Base-by-base conservation (phyloP, 202 grass and related monocot species). In the Sporobolus alterniflorus region DNA sequence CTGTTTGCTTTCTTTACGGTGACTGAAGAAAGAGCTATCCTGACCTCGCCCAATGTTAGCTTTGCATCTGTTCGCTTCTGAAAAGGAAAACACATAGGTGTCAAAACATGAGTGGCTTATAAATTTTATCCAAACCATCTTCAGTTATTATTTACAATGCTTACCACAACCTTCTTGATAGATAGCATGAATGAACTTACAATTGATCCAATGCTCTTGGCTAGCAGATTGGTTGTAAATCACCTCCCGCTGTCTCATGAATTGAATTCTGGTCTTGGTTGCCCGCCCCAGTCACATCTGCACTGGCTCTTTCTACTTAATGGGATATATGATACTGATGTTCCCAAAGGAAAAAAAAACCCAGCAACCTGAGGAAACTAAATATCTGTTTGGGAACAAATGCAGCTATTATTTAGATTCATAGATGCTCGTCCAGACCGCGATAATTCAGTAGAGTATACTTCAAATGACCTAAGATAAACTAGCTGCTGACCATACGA, bases 1-100 rank as follows among this genome's bases (percentile, higher is more conserved):
- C 57, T 78, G 77, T 57, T 86, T 51, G 67, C 88, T 82, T 89
- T 89, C 60, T 77, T 77, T 57, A 73, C 57, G 57, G 40, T 8
- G 72, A 77, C 78, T 29, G 30, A 61, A 14, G 2, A 81, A 80
- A 66, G 73, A 82, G 39, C 42, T 67, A 40, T 51, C 57, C 59
- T 64, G 39, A 63, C 66, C 66, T 73, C 32, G 15, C 33, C 78
- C 26, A 62, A 54, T 74, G 80, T 29, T 67, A 32, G 71, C 69
- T 74, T 82, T 71, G 36, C 72, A 77, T 82, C 65, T 67, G 66
- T 90, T 86, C 40, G 50, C 73, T 82, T 77, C 31, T 76, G 64
- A 49, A 85, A 79, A 81, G 61, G 28, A 76, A 75, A 67, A 30
- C 12, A 9, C 65, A 22, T 69, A 69, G 42, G 83, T 89, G 82